phyloP scores from a whole-genome alignment of 1,284 basidiomycete species.

The Marasmius fiardii region DNA sequence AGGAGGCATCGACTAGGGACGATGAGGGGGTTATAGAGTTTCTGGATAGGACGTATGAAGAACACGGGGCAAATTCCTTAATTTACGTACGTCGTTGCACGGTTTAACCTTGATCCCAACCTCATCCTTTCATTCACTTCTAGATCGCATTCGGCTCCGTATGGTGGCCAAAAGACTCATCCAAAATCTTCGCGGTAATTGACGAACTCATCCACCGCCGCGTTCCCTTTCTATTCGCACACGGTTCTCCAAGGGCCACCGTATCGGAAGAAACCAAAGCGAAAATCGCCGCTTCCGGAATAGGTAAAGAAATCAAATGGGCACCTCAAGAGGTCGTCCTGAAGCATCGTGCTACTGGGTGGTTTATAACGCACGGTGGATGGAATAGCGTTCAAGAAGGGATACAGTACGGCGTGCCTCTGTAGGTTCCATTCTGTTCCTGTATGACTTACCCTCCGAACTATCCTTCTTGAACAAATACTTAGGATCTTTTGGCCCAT shows the following conservation, averaged over 20 bases:
- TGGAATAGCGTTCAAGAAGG: constrained; percentile 15
- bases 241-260: neutral
- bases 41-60: constrained; percentile 13
- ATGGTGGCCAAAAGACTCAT: constrained; percentile 16
- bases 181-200: constrained; percentile 18
- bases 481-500: neutral
- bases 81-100: constrained; percentile 16
- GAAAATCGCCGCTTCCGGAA: constrained; percentile 13
- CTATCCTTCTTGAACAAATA: too few species aligned
- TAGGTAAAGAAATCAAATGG: constrained; percentile 17
- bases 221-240: constrained; percentile 15
- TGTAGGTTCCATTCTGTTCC: neutral
- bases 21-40: constrained; percentile 12
- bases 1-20: neutral
- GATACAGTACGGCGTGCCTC: constrained; percentile 7
- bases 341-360: constrained; percentile 20
- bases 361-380: constrained; percentile 23
- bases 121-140: neutral
- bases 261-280: constrained; percentile 7
- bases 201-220: constrained; percentile 16
- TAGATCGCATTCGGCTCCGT: constrained; percentile 22
- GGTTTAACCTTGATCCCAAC: neutral
- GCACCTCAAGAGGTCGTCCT: constrained; percentile 21
- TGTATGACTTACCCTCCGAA: too few species aligned
- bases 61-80: constrained; percentile 15